Evolutionary conservation across 345 rosid genomes (phyloP), one percentile per base, ranked within the genome.

Genomic region (Pistacia integerrima): DNA sequence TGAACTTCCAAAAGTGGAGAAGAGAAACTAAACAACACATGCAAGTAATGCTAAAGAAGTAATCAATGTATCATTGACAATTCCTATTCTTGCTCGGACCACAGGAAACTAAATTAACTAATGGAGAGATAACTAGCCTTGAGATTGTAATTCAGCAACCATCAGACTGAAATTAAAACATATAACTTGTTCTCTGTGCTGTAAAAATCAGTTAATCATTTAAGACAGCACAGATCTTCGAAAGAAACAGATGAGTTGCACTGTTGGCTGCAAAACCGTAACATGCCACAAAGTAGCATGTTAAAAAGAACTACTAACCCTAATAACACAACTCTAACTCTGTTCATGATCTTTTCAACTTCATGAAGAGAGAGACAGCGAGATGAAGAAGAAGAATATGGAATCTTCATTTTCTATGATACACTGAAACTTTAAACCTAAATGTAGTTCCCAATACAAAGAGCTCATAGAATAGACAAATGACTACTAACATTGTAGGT

Each of bases 401-500:
- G 36, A 46, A 60, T 9, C 18, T 33, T 62, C 49, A 17, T 55
- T 51, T 17, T 48, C 25, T 10, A 58, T 12, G 36, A 33, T 25
- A 28, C 46, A 17, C 49, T 12, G 17, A 51, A 48, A 67, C 48
- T 25, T 33, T 35, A 67, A 2, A 69, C 46, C 18, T 67, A 12
- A 28, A 44, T 48, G 59, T 8, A 54, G 35, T 64, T 49, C 52
- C 7, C 18, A 51, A 3, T 8, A 33, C 30, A 33, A 30, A 30
- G n/a, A 33, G 28, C 25, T 25, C 25, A 25, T 25, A 25, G 25
- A 25, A 25, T 25, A 25, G 70, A 67, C 35, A 71, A 64, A 72
- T 48, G 76, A 80, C 73, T 77, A 88, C 98, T 88, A 76, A 96
- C 99, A 74, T 89, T 80, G 72, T 96, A 92, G 67, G 98, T 93